Evolutionary conservation across 306 rosid genomes (phyloP), one percentile per base, ranked within the genome.

Genomic region (Vigna nakashimae): DNA sequence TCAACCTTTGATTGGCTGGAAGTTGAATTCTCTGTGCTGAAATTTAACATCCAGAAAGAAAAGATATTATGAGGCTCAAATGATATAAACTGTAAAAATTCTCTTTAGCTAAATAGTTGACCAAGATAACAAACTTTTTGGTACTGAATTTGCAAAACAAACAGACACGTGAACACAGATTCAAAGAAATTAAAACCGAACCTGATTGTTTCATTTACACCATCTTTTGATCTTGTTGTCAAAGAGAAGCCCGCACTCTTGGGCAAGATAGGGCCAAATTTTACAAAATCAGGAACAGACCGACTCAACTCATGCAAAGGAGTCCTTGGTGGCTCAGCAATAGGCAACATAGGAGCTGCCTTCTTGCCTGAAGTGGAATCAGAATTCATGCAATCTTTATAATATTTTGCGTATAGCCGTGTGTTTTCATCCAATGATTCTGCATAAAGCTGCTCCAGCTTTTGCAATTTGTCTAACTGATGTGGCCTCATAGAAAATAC

Each of bases 291-390:
- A 24, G 98, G 97, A 86, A 94, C 66, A 5, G 95, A 89, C 43
- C 86, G 60, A 82, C 93, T 92, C 79, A 94, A 86, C 85, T 94
- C 98, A 80, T 89, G 97, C 87, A 90, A 79, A 79, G 97, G 97
- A 72, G 97, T 92, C 97, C 87, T 92, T 10, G 98, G 98, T 1
- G 98, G 97, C 87, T 94, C 98, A 0, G 97, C 98, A 74, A 94
- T 94, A 26, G 98, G 97, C 79, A 94, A 72, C 98, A 92, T 92
- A 24, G 95, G 92, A 73, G 81, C 72, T 59, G 88, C 82, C 86
- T 87, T 94, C 87, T 87, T 92, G 69, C 84, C 65, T 6, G 91
- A 81, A 59, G 82, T 56, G 56, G 94, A 87, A 83, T 94, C 93
- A 57, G 75, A 67, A 73, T 78, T 87, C 88, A 89, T 82, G 71